These are phyloP conservation scores for Capsicum pubescens DNA, from an alignment of 257 asterid genomes.

Conservation along the genomic window DNA sequence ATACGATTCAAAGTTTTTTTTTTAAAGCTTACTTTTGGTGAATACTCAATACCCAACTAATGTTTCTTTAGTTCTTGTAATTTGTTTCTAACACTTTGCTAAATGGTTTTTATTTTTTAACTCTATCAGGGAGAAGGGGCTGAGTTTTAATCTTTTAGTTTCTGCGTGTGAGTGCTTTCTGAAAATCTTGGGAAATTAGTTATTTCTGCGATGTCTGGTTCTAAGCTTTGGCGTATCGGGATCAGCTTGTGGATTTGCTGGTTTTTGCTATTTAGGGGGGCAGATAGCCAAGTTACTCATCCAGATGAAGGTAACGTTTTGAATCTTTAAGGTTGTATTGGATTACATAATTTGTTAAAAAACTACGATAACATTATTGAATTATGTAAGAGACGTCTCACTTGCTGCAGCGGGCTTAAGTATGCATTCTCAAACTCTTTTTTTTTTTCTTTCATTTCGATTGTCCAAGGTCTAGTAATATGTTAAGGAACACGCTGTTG, in stretches of 20 bases:
- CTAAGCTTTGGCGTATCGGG: slow-evolving; percentile 40
- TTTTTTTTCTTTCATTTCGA: no score
- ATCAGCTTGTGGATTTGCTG: slow-evolving; percentile 63
- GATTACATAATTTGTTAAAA: neutral
- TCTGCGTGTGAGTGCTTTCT: slow-evolving; percentile 35
- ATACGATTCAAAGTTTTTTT: neutral
- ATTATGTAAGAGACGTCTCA: neutral
- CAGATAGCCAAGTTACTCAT: slow-evolving; percentile 61
- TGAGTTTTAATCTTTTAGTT: neutral
- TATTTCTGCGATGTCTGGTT: slow-evolving; percentile 39
- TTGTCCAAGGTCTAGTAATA: no score
- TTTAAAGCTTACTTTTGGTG: neutral
- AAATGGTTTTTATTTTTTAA: neutral
- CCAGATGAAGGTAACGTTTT: slow-evolving; percentile 70
- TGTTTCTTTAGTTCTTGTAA: neutral
- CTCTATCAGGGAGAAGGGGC: slow-evolving; percentile 41
- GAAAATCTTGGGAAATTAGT: slow-evolving; percentile 39
- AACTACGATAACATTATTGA: neutral
- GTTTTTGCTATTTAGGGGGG: slow-evolving; percentile 55
- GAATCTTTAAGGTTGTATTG: neutral
- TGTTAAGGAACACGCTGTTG: neutral
- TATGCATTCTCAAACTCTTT: neutral
- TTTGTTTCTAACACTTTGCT: neutral
- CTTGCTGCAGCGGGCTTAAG: neutral
- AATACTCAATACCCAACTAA: neutral